A percentile compares a stretch with the other conserved stretches of the same genome.
phyloP scores from a whole-genome alignment of 805 yeast genomes.

The Blastobotrys mokoenaii region DNA sequence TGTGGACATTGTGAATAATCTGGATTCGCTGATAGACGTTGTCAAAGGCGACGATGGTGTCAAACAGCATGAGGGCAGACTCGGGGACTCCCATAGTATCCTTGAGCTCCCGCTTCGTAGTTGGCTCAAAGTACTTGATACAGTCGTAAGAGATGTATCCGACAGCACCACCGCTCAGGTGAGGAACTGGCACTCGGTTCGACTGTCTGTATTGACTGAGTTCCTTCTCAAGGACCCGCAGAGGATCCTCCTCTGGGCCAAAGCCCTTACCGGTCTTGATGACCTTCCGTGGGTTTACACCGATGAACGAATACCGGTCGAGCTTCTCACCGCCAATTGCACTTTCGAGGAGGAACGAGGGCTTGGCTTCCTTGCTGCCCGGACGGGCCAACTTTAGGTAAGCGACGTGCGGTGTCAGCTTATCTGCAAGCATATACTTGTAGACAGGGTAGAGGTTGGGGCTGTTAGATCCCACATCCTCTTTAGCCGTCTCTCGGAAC shows the following conservation, averaged over 20 bases:
- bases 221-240: constrained; percentile 65
- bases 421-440: constrained; percentile 64
- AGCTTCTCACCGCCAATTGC: constrained; percentile 84
- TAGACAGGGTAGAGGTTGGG: constrained; percentile 73
- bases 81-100: constrained; percentile 86
- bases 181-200: constrained; percentile 42
- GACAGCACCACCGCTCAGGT: constrained; percentile 91
- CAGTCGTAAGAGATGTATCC: constrained; percentile 97
- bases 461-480: constrained; percentile 21
- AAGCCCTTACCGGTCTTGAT: constrained; percentile 72
- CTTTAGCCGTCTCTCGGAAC: constrained; percentile 34
- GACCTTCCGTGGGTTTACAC: constrained; percentile 72
- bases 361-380: constrained; percentile 38
- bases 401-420: constrained; percentile 83
- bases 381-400: constrained; percentile 76
- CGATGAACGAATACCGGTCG: constrained; percentile 87
- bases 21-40: constrained; percentile 91
- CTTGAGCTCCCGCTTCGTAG: constrained; percentile 61
- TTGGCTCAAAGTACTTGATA: constrained; percentile 93
- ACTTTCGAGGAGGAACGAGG: constrained; percentile 79
- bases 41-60: constrained; percentile 84
- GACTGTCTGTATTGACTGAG: constrained; percentile 58
- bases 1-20: constrained; percentile 69
- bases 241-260: constrained; percentile 69
- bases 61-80: constrained; percentile 84